phyloP scores from a whole-genome alignment of 495 filamentous ascomycete genomes.

The Aspergillus ellipticus region DNA sequence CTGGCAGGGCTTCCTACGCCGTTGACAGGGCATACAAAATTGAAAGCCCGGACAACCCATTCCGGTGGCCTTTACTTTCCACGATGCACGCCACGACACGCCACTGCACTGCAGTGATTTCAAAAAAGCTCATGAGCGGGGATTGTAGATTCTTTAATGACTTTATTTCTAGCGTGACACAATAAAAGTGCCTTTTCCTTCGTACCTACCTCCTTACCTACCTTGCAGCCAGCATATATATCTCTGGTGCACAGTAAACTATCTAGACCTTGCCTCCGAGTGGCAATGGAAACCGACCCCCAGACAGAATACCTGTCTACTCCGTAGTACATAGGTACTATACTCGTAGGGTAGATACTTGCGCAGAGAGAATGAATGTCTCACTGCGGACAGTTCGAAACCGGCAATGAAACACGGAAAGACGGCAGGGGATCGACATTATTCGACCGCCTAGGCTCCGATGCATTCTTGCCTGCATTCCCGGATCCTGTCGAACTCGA shows the following conservation, averaged over 20 bases:
- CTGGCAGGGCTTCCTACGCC: constrained; percentile 14
- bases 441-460: background rate
- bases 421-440: too few species aligned
- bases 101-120: background rate
- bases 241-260: too few species aligned
- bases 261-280: too few species aligned
- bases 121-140: background rate
- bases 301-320: too few species aligned
- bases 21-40: background rate
- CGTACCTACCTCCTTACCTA: background rate
- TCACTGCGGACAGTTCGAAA: too few species aligned
- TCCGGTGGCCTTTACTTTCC: background rate
- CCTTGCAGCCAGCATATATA: too few species aligned
- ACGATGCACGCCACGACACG: background rate
- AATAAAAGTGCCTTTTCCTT: background rate
- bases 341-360: too few species aligned
- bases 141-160: background rate
- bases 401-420: background rate
- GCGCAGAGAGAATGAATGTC: too few species aligned
- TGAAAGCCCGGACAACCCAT: background rate
- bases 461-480: too few species aligned
- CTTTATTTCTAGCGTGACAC: background rate
- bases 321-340: too few species aligned
- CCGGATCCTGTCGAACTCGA: background rate
- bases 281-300: too few species aligned